These are phyloP conservation scores for Epithele typhae DNA, from an alignment of 768 basidiomycete genomes.

Conservation along the genomic window DNA sequence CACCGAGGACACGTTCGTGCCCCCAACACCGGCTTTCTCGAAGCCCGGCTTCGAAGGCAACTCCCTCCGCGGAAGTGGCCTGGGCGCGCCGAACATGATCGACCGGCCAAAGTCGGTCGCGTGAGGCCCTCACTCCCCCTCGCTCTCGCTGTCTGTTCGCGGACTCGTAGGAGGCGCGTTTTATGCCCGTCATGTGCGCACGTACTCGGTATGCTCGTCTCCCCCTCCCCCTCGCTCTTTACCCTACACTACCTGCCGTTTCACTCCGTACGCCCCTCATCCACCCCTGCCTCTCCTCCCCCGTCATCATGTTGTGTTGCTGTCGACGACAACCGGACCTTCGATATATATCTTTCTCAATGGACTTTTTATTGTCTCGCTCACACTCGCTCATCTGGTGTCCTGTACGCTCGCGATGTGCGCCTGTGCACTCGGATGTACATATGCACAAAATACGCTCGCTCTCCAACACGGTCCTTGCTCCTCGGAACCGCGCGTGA, in stretches of 20 bases:
- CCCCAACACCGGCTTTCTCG: constrained; percentile 31
- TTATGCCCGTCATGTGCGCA: not conserved
- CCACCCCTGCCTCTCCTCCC: not conserved
- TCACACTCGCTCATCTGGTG: too few species aligned
- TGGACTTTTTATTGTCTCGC: not conserved
- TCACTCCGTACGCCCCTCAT: too few species aligned
- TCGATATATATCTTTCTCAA: constrained; percentile 5
- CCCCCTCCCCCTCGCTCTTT: not conserved
- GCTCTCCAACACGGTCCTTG: too few species aligned
- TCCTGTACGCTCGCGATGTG: not conserved
- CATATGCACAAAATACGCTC: too few species aligned
- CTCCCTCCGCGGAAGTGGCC: constrained; percentile 7
- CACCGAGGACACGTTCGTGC: constrained; percentile 33
- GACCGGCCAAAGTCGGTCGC: constrained; percentile 42
- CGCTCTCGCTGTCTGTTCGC: constrained; percentile 1
- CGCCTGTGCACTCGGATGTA: not conserved
- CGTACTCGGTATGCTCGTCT: not conserved
- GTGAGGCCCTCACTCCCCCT: constrained; percentile 15
- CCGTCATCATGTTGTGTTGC: constrained; percentile 13
- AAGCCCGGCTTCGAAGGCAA: constrained; percentile 19
- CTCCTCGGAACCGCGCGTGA: too few species aligned
- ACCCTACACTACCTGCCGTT: not conserved
- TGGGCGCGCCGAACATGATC: too few species aligned
- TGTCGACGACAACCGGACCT: constrained; percentile 11
- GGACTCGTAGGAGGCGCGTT: not conserved